Percentiles rank a stretch among this genome's conserved stretches.
These are phyloP conservation scores for Alternaria brassicicola DNA, from an alignment of 2,329 filamentous ascomycete genomes.

Conservation along the genomic window DNA sequence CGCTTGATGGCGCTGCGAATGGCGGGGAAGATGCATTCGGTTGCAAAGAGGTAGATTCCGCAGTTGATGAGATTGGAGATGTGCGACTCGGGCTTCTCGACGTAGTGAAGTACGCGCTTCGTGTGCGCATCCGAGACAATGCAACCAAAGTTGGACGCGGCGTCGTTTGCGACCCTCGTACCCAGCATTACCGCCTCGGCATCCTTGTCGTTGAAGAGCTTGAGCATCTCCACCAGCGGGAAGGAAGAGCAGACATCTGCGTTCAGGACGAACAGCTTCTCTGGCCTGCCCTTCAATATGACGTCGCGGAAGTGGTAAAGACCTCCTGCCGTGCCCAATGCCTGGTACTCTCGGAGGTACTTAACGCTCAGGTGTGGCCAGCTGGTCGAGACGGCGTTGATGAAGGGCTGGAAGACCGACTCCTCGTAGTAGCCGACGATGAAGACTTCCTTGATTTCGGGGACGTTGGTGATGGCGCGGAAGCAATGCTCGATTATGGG, in stretches of 20 bases:
- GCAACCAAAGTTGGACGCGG: slow-evolving; percentile 95
- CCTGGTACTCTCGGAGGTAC: slow-evolving; percentile 97
- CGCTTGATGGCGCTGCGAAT: slow-evolving; percentile 96
- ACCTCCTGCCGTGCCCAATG: slow-evolving; percentile 91
- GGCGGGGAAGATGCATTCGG: slow-evolving; percentile 93
- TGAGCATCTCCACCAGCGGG: slow-evolving; percentile 93
- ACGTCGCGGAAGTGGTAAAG: slow-evolving; percentile 99
- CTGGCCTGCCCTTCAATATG: slow-evolving; percentile 92
- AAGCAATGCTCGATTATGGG: slow-evolving; percentile 99
- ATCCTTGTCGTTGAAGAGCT: slow-evolving; percentile 90
- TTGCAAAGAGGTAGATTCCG: slow-evolving; percentile 96
- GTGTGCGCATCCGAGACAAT: slow-evolving; percentile 94
- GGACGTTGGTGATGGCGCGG: slow-evolving; percentile 86
- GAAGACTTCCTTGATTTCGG: slow-evolving; percentile 93
- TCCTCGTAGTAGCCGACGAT: slow-evolving; percentile 99
- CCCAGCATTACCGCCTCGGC: slow-evolving; percentile 96
- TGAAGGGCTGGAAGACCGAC: slow-evolving; percentile 94
- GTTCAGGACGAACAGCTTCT: slow-evolving; percentile 96
- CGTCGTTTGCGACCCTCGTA: slow-evolving; percentile 87
- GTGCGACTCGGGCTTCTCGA: slow-evolving; percentile 97
- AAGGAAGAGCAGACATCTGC: slow-evolving; percentile 99
- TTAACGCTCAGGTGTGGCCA: slow-evolving; percentile 90
- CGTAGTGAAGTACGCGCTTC: slow-evolving; percentile 95
- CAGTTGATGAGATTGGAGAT: slow-evolving; percentile 99
- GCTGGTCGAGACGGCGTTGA: slow-evolving; percentile 84